A percentile compares a stretch with the other conserved stretches of the same genome.
phyloP scores from a whole-genome alignment of 352 stramenopile species.

The Phytophthora pseudosyringae region DNA sequence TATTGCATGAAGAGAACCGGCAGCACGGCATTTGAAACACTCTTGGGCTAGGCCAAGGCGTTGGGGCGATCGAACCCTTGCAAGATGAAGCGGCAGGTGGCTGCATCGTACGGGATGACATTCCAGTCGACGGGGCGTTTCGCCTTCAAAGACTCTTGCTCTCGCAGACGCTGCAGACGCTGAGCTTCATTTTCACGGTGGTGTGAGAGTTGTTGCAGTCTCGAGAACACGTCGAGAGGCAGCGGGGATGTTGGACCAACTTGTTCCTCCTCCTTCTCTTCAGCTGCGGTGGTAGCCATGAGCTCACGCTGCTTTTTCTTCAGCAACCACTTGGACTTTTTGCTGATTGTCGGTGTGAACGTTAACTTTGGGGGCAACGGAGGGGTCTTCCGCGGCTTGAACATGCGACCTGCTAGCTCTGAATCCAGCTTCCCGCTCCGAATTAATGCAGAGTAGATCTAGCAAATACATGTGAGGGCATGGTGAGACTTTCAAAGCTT shows the following conservation, averaged over 20 bases:
- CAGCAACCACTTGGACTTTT: conserved; percentile 46
- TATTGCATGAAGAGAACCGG: not conserved
- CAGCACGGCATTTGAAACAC: not conserved
- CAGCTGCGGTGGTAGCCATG: not conserved
- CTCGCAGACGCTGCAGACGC: conserved; percentile 5
- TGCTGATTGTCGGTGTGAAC: conserved; percentile 52
- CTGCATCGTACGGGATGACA: conserved; percentile 36
- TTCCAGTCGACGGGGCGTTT: conserved; percentile 42
- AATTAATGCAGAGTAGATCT: conserved; percentile 64
- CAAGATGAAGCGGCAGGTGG: conserved; percentile 53
- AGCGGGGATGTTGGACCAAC: conserved; percentile 8
- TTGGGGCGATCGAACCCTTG: conserved; percentile 47
- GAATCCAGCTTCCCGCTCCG: conserved; percentile 43
- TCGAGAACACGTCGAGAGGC: conserved; percentile 38
- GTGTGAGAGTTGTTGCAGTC: conserved; percentile 38
- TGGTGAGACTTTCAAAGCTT: not conserved
- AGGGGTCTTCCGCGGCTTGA: conserved; percentile 27
- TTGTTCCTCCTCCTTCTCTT: not conserved
- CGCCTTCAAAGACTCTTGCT: conserved; percentile 4
- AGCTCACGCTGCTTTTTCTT: conserved; percentile 38
- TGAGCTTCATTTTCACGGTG: conserved; percentile 25
- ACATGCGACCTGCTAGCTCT: conserved; percentile 31
- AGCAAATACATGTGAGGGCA: not conserved
- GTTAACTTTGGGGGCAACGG: conserved; percentile 32
- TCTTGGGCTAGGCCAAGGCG: conserved; percentile 4